Conservation (phyloP, 1,139 yeast species). For the Debaryomyces nepalensis region DNA sequence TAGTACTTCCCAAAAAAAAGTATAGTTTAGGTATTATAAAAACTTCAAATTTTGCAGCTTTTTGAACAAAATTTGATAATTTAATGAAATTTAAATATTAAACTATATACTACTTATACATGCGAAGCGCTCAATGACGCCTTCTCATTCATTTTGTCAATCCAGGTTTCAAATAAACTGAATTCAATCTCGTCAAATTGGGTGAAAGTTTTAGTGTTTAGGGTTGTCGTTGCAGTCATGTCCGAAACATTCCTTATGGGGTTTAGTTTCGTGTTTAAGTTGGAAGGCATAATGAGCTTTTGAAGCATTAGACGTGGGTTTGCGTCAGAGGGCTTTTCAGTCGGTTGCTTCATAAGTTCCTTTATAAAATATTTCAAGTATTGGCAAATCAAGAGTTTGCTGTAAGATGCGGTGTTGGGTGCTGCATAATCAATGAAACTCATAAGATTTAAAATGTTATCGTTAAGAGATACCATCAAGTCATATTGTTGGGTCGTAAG, state of each 20-base stretch:
- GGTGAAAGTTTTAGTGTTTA: constrained; percentile 4
- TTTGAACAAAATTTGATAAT: no score
- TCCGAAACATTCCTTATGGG: constrained; percentile 9
- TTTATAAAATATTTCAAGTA: constrained; percentile 46
- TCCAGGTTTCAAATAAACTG: constrained; percentile 50
- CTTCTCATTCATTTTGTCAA: constrained; percentile 39
- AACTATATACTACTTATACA: neutral
- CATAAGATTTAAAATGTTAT: constrained; percentile 32
- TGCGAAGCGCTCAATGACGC: neutral
- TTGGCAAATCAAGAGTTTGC: constrained; percentile 42
- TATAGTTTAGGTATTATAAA: neutral
- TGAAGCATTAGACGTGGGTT: constrained; percentile 27
- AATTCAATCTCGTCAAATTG: constrained; percentile 51
- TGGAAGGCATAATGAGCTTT: constrained; percentile 44
- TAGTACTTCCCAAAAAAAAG: neutral
- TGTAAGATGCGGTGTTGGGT: constrained; percentile 22
- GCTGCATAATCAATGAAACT: constrained; percentile 27
- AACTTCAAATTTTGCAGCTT: constrained; percentile 3
- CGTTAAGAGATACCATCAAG: constrained; percentile 37
- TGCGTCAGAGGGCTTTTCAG: constrained; percentile 18
- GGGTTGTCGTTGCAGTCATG: neutral
- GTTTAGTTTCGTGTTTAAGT: constrained; percentile 19
- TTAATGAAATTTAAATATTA: no score
- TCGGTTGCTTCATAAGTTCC: constrained; percentile 34
- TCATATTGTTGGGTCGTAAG: constrained; percentile 45